Percentiles rank a stretch among this genome's conserved stretches.
These are phyloP conservation scores for Hymenoscyphus salicellus DNA, from an alignment of 2,329 filamentous ascomycete genomes.

Conservation along the genomic window DNA sequence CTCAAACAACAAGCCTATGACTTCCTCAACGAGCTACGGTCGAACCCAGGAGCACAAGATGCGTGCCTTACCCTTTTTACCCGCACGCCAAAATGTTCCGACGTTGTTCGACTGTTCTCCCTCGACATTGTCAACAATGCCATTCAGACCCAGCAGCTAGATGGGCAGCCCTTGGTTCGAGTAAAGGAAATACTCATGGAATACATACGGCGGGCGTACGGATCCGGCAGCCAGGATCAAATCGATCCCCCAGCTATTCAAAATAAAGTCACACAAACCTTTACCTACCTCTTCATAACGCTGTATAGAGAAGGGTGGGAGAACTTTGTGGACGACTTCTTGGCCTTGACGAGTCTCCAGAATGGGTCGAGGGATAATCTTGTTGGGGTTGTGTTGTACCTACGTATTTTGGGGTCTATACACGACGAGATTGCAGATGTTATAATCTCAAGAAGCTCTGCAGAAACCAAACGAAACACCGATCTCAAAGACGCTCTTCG, in stretches of 20 bases:
- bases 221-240: conserved; percentile 49
- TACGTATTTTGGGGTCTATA: conserved; percentile 82
- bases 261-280: conserved; percentile 94
- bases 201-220: conserved; percentile 77
- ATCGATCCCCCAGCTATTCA: conserved; percentile 76
- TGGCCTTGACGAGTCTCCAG: conserved; percentile 66
- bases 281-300: conserved; percentile 88
- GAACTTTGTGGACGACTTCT: conserved; percentile 85
- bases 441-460: conserved; percentile 72
- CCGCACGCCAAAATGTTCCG: conserved; percentile 69
- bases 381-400: conserved; percentile 76
- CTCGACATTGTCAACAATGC: conserved; percentile 93
- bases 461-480: conserved; percentile 80
- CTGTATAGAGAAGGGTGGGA: conserved; percentile 86
- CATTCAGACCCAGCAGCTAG: conserved; percentile 74
- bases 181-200: conserved; percentile 79
- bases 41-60: conserved; percentile 85
- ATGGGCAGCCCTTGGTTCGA: conserved; percentile 66
- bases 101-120: conserved; percentile 83
- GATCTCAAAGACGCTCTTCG: conserved; percentile 89
- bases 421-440: conserved; percentile 98
- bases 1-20: conserved; percentile 81
- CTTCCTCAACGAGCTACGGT: conserved; percentile 73
- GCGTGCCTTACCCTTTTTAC: conserved; percentile 84
- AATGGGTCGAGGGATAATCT: conserved; percentile 66